phyloP scores from a whole-genome alignment of 2,329 filamentous ascomycete genomes.

The Epichloe glyceriae region DNA sequence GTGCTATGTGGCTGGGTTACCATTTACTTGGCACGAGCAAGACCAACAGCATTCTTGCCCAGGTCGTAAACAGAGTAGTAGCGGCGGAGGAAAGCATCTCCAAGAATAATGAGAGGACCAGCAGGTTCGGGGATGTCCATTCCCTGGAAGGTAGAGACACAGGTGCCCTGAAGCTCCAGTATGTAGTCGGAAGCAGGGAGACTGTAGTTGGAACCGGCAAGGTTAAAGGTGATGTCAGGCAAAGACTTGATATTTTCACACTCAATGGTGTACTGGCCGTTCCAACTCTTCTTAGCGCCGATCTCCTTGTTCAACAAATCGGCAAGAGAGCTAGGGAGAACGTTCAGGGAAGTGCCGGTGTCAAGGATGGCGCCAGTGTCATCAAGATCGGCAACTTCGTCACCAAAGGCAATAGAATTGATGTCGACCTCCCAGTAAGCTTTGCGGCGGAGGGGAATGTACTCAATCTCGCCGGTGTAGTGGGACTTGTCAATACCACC shows the following conservation, averaged over 20 bases:
- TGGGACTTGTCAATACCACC: constrained; percentile 77
- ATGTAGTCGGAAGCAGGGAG: constrained; percentile 88
- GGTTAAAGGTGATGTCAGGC: constrained; percentile 82
- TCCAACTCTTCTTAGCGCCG: constrained; percentile 94
- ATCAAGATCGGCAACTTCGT: constrained; percentile 77
- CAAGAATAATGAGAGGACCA: constrained; percentile 87
- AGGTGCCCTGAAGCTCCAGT: constrained; percentile 85
- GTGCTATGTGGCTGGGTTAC: background rate
- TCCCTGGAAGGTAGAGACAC: constrained; percentile 95
- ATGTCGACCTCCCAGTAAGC: constrained; percentile 99
- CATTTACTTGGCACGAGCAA: constrained; percentile 66
- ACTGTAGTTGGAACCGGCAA: constrained; percentile 85
- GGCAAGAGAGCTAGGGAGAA: constrained; percentile 78
- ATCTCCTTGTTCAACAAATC: constrained; percentile 97
- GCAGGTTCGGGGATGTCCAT: constrained; percentile 84
- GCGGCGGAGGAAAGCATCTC: constrained; percentile 71
- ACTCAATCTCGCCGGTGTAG: constrained; percentile 74
- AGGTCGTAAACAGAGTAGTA: constrained; percentile 97
- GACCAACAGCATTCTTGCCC: constrained; percentile 74
- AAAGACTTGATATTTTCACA: constrained; percentile 72
- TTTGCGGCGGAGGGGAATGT: constrained; percentile 92
- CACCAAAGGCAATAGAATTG: constrained; percentile 78
- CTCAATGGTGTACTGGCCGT: constrained; percentile 91
- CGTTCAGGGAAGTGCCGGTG: constrained; percentile 95
- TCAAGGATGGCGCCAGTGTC: constrained; percentile 94